Conservation (phyloP, 169 alveolate genomes). For the Plasmodium cynomolgi region DNA sequence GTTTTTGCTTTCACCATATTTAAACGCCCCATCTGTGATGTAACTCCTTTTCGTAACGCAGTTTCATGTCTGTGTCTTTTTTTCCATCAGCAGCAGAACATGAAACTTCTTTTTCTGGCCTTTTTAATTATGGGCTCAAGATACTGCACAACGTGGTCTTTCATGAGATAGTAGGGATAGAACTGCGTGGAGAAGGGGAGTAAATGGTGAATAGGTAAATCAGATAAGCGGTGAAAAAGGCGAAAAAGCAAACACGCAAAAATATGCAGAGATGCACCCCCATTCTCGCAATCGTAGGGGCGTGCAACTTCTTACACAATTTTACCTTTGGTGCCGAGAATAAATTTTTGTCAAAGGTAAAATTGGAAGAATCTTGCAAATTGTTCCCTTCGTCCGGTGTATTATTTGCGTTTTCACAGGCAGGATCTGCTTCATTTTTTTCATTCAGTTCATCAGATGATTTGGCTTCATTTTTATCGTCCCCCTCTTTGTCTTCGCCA, state of each 20-base stretch:
- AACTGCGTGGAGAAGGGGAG: conserved; percentile 25
- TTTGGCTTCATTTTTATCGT: not conserved
- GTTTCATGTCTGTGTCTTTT: not conserved
- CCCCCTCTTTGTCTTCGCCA: not conserved
- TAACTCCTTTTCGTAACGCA: not conserved
- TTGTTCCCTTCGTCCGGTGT: conserved; percentile 5
- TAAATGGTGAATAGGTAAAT: not conserved
- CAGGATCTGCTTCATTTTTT: conserved; percentile 17
- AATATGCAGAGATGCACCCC: not conserved
- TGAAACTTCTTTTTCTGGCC: conserved; percentile 10
- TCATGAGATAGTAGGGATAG: conserved; percentile 32
- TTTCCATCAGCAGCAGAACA: conserved; percentile 37
- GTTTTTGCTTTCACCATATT: conserved; percentile 1
- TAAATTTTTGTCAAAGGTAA: conserved; percentile 21
- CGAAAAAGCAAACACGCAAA: not conserved
- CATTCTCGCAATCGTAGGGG: not conserved
- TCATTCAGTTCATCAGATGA: not conserved
- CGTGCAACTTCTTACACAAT: not conserved
- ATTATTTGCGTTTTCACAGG: not conserved
- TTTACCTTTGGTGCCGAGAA: conserved; percentile 62
- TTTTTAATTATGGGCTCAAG: conserved; percentile 65
- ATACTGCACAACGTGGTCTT: conserved; percentile 39
- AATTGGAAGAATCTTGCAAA: not conserved
- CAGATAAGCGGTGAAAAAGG: not conserved
- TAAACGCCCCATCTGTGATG: not conserved